These are phyloP conservation scores for Geotrichum candidum DNA, from an alignment of 1,139 yeast genomes.

Conservation along the genomic window DNA sequence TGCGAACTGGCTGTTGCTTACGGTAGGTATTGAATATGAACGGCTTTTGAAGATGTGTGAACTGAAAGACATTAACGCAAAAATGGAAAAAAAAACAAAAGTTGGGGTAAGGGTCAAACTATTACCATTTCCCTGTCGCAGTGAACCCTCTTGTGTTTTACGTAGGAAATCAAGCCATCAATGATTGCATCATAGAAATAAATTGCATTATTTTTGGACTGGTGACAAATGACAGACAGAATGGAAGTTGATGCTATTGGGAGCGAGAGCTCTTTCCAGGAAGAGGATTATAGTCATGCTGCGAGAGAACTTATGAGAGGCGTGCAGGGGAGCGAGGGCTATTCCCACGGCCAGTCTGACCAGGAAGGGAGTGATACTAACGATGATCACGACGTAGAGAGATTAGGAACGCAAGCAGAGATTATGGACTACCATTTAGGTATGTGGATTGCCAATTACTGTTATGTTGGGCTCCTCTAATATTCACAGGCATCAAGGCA, in stretches of 20 bases:
- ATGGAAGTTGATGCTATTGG: not conserved
- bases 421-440: constrained; percentile 1
- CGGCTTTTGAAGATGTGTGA: not conserved
- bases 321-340: not conserved
- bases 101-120: not conserved
- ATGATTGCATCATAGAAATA: not conserved
- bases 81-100: not conserved
- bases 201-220: not conserved
- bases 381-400: not conserved
- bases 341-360: not conserved
- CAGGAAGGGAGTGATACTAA: not conserved
- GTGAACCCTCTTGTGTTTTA: not conserved
- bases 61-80: not conserved
- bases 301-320: not conserved
- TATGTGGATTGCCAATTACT: not conserved
- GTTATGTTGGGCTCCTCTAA: not conserved
- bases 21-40: not conserved
- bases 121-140: not conserved
- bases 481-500: constrained; percentile 37
- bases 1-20: not conserved
- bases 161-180: not conserved
- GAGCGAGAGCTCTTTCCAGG: not conserved
- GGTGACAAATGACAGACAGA: not conserved
- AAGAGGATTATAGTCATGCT: not conserved
- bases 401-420: not conserved